Evolutionary conservation across 2,329 filamentous ascomycete species (phyloP).

Genomic region (Aspergillus melleus): DNA sequence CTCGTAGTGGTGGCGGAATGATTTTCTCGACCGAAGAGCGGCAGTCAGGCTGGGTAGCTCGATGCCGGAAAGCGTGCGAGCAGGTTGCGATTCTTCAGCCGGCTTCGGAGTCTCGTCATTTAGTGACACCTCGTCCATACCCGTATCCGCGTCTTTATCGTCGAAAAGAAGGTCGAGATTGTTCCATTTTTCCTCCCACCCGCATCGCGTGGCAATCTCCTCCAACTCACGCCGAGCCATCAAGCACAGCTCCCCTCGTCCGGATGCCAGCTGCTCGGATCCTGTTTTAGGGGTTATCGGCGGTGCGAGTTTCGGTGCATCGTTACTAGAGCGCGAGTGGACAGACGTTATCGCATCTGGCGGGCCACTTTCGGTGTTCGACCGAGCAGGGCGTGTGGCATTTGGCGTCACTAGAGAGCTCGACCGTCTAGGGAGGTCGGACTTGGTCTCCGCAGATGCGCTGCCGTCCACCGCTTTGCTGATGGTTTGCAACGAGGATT

Average conservation of each 20-base stretch:
- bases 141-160: conserved; percentile 27
- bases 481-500: conserved; percentile 35
- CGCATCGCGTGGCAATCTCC: conserved; percentile 66
- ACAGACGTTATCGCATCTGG: conserved; percentile 32
- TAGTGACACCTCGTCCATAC: conserved; percentile 38
- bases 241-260: conserved; percentile 77
- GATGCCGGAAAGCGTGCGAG: conserved; percentile 48
- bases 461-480: conserved; percentile 23
- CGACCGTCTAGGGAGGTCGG: conserved; percentile 38
- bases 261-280: conserved; percentile 77
- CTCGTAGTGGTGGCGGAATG: conserved; percentile 69
- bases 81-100: conserved; percentile 15
- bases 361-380: conserved; percentile 30
- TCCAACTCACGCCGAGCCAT: conserved; percentile 79
- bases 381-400: conserved; percentile 23
- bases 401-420: conserved; percentile 36
- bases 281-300: conserved; percentile 53
- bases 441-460: conserved; percentile 23
- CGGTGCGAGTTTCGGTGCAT: conserved; percentile 41
- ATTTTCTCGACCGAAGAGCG: conserved; percentile 61
- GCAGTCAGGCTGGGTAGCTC: conserved; percentile 59
- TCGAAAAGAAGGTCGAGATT: conserved; percentile 50
- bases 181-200: conserved; percentile 77
- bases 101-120: conserved; percentile 26
- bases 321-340: conserved; percentile 48